Evolutionary conservation across 2,329 filamentous ascomycete species (phyloP), one percentile per base, ranked within the genome.

Genomic region (Sordariomycetes sp.): DNA sequence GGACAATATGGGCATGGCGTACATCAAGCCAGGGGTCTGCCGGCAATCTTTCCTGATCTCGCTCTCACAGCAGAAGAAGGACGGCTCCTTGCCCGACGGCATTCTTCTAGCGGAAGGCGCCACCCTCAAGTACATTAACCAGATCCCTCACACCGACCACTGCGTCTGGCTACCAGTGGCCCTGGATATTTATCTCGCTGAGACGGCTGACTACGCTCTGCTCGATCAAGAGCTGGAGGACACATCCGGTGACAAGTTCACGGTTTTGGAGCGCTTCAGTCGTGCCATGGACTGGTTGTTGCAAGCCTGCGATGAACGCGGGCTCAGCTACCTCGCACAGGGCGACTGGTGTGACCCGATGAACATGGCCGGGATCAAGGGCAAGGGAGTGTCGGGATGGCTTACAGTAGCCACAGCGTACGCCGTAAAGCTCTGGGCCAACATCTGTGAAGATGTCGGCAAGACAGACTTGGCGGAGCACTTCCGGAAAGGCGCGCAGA

Each of bases 301-400:
- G 6, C 44, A 50, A 3, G 57, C 66, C 3, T 66, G 70, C 33
- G 71, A 75, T 40, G 47, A 61, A 16, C 64, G 69, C 4, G 70
- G 70, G 0, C 57, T 75, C 6, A 72, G 66, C 46, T 75, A 66
- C 52, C 73, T 75, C 41, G 68, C 68, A 1, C 70, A 74, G 48
- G 71, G 71, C 23, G 71, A 75, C 47, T 75, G 70, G 70, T 75
- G 71, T 42, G 71, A 75, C 39, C 71, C 70, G 4, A 71, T 75
- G 65, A 75, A 75, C 50, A 75, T 75, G 71, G 71, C 72, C n/a
- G 70, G 70, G 4, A 70, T 68, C 46, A 72, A 72, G 47, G 70
- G 70, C 25, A 61, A 63, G 34, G 71, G 71, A 17, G 70, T 75
- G 2, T 75, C 70, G 0, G 71, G 69, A 15, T 75, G 71, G 71